Evolutionary conservation across 257 asterid species (phyloP).

Genomic region (Cruciata laevipes): DNA sequence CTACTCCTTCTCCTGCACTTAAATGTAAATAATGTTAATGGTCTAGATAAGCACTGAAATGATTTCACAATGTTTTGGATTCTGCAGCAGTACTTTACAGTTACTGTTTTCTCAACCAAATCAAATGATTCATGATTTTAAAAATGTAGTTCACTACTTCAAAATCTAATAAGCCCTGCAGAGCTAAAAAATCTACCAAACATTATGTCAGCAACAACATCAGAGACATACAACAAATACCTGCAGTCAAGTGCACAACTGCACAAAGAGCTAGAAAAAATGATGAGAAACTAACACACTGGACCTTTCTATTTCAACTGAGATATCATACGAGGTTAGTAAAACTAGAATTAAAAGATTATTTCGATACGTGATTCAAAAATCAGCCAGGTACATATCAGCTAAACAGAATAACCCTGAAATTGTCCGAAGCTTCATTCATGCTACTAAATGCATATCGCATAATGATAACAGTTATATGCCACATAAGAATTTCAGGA

Average conservation of each 20-base stretch:
- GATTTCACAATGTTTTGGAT: too few relatives aligned
- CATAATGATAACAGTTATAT: too few relatives aligned
- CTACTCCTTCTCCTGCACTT: too few relatives aligned
- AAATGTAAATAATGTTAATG: too few relatives aligned
- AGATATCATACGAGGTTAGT: neutral
- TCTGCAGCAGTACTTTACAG: too few relatives aligned
- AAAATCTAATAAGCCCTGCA: constrained; percentile 96
- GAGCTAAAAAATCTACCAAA: constrained; percentile 86
- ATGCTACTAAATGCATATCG: neutral
- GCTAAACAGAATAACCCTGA: neutral
- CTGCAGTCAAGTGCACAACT: neutral
- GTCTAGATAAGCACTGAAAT: too few relatives aligned
- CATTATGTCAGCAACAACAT: neutral
- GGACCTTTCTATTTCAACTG: neutral
- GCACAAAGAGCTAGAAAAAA: constrained; percentile 5
- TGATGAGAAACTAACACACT: neutral
- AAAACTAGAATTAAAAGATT: neutral
- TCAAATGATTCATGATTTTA: too few relatives aligned
- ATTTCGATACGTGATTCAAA: neutral
- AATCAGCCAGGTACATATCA: neutral
- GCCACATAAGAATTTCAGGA: too few relatives aligned
- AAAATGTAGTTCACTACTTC: too few relatives aligned
- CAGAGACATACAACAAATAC: neutral
- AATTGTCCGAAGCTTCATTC: neutral
- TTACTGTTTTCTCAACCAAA: too few relatives aligned